A percentile compares a stretch with the other conserved stretches of the same genome.
Evolutionary conservation across 257 asterid genomes (phyloP).

Genomic region (Rhazya stricta): DNA sequence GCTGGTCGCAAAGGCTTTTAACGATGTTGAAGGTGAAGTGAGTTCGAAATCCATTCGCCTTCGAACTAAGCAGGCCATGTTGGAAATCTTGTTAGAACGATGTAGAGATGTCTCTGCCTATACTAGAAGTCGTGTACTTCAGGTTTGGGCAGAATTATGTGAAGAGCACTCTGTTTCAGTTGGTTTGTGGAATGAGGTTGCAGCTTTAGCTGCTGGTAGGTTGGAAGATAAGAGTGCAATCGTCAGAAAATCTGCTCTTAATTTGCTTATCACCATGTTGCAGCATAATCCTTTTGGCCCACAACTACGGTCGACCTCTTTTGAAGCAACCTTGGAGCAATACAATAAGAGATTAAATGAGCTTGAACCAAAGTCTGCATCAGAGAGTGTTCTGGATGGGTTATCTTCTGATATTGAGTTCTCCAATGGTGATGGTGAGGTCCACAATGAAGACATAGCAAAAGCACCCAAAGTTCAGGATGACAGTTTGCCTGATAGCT

Average conservation of each 20-base stretch:
- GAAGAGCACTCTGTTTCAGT: conserved; percentile 88
- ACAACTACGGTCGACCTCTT: conserved; percentile 75
- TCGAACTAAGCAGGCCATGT: conserved; percentile 92
- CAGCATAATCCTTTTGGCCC: conserved; percentile 99
- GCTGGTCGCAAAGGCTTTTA: conserved; percentile 79
- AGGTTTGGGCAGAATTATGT: conserved; percentile 95
- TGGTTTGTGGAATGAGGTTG: conserved; percentile 97
- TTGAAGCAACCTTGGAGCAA: conserved; percentile 94
- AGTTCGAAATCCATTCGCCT: conserved; percentile 77
- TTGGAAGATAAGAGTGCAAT: conserved; percentile 96
- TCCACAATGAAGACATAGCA: conserved; percentile 41
- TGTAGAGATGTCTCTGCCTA: conserved; percentile 96
- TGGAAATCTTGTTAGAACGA: conserved; percentile 92
- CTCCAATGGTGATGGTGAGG: conserved; percentile 53
- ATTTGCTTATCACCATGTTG: conserved; percentile 82
- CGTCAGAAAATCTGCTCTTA: conserved; percentile 94
- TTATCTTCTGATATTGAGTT: conserved; percentile 41
- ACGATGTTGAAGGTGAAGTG: conserved; percentile 73
- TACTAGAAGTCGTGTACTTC: conserved; percentile 96
- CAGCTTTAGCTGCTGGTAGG: conserved; percentile 88
- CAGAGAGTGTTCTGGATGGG: conserved; percentile 36
- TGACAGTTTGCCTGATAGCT: conserved; percentile 66
- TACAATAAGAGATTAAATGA: conserved; percentile 78
- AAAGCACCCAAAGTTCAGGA: conserved; percentile 34
- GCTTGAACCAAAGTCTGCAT: conserved; percentile 48